Evolutionary conservation across 1,284 basidiomycete species (phyloP).

Genomic region (Apiotrichum porosum): DNA sequence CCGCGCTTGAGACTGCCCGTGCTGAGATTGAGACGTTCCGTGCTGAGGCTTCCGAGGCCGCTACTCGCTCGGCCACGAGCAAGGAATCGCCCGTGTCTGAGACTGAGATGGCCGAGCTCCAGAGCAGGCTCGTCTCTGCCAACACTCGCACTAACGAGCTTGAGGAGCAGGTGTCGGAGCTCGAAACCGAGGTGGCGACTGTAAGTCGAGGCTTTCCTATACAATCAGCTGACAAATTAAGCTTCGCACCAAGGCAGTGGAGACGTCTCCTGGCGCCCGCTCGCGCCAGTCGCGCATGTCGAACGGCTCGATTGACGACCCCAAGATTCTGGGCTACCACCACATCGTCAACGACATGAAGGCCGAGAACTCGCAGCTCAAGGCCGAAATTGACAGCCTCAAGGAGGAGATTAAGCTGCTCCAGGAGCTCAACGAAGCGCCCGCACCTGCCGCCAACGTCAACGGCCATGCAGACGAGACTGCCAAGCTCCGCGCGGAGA

Average conservation of each 20-base stretch:
- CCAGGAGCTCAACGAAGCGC: slow-evolving; percentile 36
- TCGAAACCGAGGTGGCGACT: slow-evolving; percentile 21
- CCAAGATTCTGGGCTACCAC: slow-evolving; percentile 45
- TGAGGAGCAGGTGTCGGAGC: slow-evolving; percentile 28
- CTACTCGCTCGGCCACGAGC: slow-evolving; percentile 39
- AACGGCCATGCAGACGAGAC: slow-evolving; percentile 26
- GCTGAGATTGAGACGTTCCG: slow-evolving; percentile 83
- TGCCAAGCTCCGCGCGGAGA: slow-evolving; percentile 25
- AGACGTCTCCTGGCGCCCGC: background rate
- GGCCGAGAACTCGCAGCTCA: slow-evolving; percentile 66
- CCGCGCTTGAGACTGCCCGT: slow-evolving; percentile 81
- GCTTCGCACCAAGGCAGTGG: slow-evolving; percentile 1
- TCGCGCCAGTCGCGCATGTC: slow-evolving; percentile 12
- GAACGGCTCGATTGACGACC: slow-evolving; percentile 25
- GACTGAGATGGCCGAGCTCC: slow-evolving; percentile 68
- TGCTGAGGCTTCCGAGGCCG: slow-evolving; percentile 56
- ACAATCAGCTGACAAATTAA: background rate
- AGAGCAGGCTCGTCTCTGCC: slow-evolving; percentile 74
- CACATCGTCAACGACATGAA: slow-evolving; percentile 83
- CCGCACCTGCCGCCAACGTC: slow-evolving; percentile 29
- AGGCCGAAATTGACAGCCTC: slow-evolving; percentile 64
- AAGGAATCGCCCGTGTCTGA: slow-evolving; percentile 47
- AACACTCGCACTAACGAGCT: slow-evolving; percentile 54
- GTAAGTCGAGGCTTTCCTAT: slow-evolving; percentile 18
- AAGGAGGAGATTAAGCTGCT: slow-evolving; percentile 72